A percentile compares a stretch with the other conserved stretches of the same genome.
Conservation (phyloP, 2,329 filamentous ascomycete species). For the Cryphonectria carpinicola region DNA sequence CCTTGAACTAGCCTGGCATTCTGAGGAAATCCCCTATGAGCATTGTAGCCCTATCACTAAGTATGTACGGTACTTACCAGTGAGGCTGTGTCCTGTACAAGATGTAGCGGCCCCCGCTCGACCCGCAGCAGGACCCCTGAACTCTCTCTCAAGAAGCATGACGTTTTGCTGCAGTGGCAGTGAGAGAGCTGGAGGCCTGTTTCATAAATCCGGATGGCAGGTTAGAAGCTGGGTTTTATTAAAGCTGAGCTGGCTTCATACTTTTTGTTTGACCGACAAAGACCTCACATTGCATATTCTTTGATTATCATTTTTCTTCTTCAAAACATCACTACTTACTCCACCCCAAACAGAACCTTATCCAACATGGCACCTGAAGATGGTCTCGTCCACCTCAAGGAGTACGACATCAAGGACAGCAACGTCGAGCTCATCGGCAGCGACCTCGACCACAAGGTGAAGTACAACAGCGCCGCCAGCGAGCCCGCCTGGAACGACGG, state of each 20-base stretch:
- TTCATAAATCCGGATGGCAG: slow-evolving; percentile 14
- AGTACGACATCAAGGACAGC: slow-evolving; percentile 70
- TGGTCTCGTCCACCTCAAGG: slow-evolving; percentile 63
- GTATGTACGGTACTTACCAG: neutral
- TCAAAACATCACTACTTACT: neutral
- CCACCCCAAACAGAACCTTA: neutral
- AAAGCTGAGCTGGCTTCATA: neutral
- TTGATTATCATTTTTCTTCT: neutral
- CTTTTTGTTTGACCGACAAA: too few relatives aligned
- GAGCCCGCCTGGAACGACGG: slow-evolving; percentile 71
- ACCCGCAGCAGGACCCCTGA: slow-evolving; percentile 25
- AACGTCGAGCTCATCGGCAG: slow-evolving; percentile 69
- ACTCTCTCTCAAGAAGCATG: slow-evolving; percentile 17
- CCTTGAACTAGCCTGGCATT: too few relatives aligned
- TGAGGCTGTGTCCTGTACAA: neutral
- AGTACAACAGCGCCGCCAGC: slow-evolving; percentile 66
- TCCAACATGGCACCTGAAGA: slow-evolving; percentile 62
- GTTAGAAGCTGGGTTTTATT: slow-evolving; percentile 12
- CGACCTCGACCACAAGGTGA: slow-evolving; percentile 68
- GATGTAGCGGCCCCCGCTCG: slow-evolving; percentile 7
- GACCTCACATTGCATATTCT: neutral
- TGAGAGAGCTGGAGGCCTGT: slow-evolving; percentile 20
- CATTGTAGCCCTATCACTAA: too few relatives aligned
- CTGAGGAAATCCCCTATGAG: too few relatives aligned
- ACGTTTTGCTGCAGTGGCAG: slow-evolving; percentile 17